Conservation (phyloP, 2,329 filamentous ascomycete genomes). For the Alternaria sp. region DNA sequence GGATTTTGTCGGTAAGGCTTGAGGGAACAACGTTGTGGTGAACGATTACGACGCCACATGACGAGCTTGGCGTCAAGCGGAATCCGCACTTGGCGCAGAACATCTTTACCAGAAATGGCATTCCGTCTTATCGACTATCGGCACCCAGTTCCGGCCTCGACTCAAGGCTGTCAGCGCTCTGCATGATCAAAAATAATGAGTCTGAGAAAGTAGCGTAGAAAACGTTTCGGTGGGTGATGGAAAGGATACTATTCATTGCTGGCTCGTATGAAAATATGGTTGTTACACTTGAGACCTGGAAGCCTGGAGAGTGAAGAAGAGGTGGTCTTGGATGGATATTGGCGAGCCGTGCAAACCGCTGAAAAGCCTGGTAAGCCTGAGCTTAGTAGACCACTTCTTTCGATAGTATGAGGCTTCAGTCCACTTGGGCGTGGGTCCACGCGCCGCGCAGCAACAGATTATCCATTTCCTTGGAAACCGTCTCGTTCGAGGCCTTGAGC, state of each 20-base stretch:
- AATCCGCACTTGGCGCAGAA: constrained; percentile 15
- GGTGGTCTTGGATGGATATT: neutral
- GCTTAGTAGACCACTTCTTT: neutral
- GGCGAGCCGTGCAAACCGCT: neutral
- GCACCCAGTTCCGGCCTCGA: constrained; percentile 9
- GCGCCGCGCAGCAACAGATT: neutral
- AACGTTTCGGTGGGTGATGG: neutral
- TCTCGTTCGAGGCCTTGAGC: neutral
- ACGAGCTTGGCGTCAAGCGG: constrained; percentile 17
- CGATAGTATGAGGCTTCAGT: constrained; percentile 1
- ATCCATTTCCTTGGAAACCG: constrained; percentile 3
- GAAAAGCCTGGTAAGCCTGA: neutral
- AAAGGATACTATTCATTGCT: neutral
- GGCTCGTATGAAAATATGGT: neutral
- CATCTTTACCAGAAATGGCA: constrained; percentile 12
- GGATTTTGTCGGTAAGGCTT: neutral
- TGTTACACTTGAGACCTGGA: neutral
- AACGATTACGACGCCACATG: constrained; percentile 6
- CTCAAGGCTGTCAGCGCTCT: neutral
- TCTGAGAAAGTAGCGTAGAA: neutral
- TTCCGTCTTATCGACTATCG: constrained; percentile 9
- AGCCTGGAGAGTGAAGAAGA: neutral
- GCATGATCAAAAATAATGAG: neutral
- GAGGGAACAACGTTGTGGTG: neutral
- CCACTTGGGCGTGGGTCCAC: constrained; percentile 1